These are phyloP conservation scores for Lactuca sativa DNA, from an alignment of 129 eudicot species.

Conservation along the genomic window DNA sequence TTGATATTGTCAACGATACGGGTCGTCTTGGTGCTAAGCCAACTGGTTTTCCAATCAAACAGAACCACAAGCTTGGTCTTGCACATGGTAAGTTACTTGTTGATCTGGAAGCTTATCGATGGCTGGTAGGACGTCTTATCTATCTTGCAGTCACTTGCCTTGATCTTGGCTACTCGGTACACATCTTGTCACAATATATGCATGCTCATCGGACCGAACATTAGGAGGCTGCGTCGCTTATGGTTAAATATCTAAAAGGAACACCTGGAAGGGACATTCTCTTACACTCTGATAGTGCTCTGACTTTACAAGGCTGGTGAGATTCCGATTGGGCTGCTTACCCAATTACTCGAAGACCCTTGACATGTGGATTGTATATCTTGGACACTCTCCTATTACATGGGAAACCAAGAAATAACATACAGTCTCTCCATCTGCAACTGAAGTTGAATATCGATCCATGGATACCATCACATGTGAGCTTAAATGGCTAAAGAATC, in stretches of 20 bases:
- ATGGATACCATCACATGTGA: not conserved
- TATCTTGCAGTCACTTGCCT: not conserved
- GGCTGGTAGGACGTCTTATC: conserved; percentile 16
- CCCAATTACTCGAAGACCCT: not conserved
- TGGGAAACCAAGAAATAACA: conserved; percentile 6
- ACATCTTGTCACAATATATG: conserved; percentile 3
- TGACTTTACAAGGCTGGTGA: not conserved
- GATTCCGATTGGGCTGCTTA: not conserved
- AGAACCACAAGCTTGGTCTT: not conserved
- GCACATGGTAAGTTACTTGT: not conserved
- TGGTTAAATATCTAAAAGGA: not conserved
- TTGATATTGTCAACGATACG: not conserved
- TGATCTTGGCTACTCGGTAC: not conserved
- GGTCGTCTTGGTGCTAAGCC: not conserved
- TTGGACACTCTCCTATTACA: not conserved
- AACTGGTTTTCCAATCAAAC: not conserved
- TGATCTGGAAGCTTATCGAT: not conserved
- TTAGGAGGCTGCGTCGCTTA: not conserved
- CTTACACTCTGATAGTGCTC: not conserved
- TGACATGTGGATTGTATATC: not conserved
- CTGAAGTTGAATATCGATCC: not conserved
- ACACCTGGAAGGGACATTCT: not conserved
- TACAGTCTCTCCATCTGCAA: not conserved
- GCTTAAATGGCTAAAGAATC: not conserved
- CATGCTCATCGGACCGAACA: not conserved